These are phyloP conservation scores for Backusella macrospora DNA, from an alignment of 192 early-diverging fungal genomes.

Conservation along the genomic window DNA sequence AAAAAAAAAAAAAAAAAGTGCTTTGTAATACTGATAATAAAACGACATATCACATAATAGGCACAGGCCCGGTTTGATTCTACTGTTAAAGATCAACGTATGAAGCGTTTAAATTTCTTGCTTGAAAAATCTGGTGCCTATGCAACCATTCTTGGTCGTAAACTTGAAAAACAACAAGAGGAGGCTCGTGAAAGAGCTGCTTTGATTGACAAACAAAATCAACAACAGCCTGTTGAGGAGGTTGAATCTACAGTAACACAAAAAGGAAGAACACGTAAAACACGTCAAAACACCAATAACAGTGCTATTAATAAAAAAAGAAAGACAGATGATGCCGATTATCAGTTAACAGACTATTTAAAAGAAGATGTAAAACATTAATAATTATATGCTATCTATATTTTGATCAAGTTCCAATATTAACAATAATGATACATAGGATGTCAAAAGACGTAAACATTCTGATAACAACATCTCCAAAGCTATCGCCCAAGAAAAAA, in stretches of 20 bases:
- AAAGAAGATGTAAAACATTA: constrained; percentile 40
- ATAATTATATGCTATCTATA: no score
- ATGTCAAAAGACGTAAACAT: constrained; percentile 42
- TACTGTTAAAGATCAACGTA: constrained; percentile 60
- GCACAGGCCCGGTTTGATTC: constrained; percentile 66
- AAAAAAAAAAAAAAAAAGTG: no score
- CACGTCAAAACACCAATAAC: background rate
- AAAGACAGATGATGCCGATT: constrained; percentile 50
- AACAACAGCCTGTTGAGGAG: background rate
- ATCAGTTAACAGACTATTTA: constrained; percentile 55
- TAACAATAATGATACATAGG: constrained; percentile 6
- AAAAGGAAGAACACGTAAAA: constrained; percentile 18
- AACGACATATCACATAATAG: constrained; percentile 34
- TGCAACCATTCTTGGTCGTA: constrained; percentile 73
- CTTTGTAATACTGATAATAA: background rate
- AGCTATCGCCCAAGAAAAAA: constrained; percentile 29
- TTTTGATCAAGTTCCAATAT: background rate
- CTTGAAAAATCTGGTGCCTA: constrained; percentile 84
- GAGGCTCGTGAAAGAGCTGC: constrained; percentile 59
- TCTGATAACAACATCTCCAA: constrained; percentile 20
- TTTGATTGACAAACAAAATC: constrained; percentile 19
- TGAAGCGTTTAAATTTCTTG: constrained; percentile 78
- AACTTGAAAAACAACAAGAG: constrained; percentile 74
- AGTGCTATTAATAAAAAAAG: constrained; percentile 36
- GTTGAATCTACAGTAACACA: background rate